Evolutionary conservation across 768 basidiomycete genomes (phyloP), one percentile per base, ranked within the genome.

Genomic region (Psilocybe cubensis): DNA sequence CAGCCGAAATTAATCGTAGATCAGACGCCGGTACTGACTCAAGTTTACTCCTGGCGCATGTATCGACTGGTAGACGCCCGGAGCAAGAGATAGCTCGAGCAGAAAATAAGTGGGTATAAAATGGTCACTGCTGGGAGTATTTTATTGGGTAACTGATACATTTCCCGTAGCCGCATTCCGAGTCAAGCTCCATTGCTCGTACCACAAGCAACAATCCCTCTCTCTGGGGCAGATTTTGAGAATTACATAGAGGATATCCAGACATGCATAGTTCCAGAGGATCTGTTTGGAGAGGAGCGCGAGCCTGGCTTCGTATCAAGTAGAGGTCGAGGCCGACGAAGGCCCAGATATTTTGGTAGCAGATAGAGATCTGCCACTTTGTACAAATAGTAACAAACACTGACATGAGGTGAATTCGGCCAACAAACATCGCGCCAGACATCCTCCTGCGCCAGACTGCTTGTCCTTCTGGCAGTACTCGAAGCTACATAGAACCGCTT

Each of bases 341-440:
- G 52, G 44, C 24, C 40, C 46, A 20, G 35, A 18, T 52, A 27
- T 33, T 38, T 17, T 3, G 3, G 5, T 41, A 18, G 20, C 24
- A 12, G 20, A 23, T 12, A 14, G 46, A 33, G 47, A 66, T 57
- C 57, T 65, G 61, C 63, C 59, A 66, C 63, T 60, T 53, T 59
- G 60, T 46, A 52, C 72, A 77, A 75, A 76, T 68, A 78, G 68
- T 55, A 18, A 58, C 65, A 70, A 76, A 75, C 59, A 65, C 48
- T 56, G 66, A 74, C 75, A 76, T 75, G 76, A 70, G 75, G 74
- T 68, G 66, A 66, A 68, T 66, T 59, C 52, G 56, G 66, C 61
- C 65, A 66, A 67, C 66, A 69, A 65, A 66, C 54, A 51, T 62
- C 60, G 63, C 61, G 64, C 61, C 57, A 60, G 60, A 61, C 56